Conservation (phyloP, 305 asterid species). For the Ilex paraguariensis region DNA sequence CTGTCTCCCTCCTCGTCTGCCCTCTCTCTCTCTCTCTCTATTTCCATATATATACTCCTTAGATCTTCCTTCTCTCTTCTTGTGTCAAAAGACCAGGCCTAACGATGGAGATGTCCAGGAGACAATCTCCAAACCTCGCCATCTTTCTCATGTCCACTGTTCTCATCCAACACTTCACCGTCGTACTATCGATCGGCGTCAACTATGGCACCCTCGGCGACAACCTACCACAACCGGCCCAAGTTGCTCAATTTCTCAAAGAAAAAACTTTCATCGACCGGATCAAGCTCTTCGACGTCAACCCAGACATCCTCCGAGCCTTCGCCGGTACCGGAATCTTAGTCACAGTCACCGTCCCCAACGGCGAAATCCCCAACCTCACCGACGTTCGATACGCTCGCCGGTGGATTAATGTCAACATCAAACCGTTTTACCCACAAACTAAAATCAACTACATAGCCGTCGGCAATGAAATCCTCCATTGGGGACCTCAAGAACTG, state of each 20-base stretch:
- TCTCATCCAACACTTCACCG: slow-evolving; percentile 17
- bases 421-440: slow-evolving; percentile 52
- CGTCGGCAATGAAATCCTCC: slow-evolving; percentile 81
- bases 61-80: too few relatives aligned
- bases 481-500: slow-evolving; percentile 75
- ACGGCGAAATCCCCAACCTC: slow-evolving; percentile 66
- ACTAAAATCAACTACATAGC: slow-evolving; percentile 63
- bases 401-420: slow-evolving; percentile 40
- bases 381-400: slow-evolving; percentile 38
- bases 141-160: slow-evolving; percentile 25
- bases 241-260: slow-evolving; percentile 69
- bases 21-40: too few relatives aligned
- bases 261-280: slow-evolving; percentile 60
- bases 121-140: slow-evolving; percentile 12
- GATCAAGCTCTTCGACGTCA: slow-evolving; percentile 61
- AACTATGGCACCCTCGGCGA: slow-evolving; percentile 82
- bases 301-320: slow-evolving; percentile 74
- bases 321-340: slow-evolving; percentile 63
- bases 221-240: slow-evolving; percentile 73
- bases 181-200: slow-evolving; percentile 58
- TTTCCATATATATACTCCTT: too few relatives aligned
- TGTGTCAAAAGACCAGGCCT: too few relatives aligned
- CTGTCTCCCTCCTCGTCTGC: too few relatives aligned
- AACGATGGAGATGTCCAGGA: too few relatives aligned
- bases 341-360: slow-evolving; percentile 75